Conservation (phyloP, 192 early-diverging fungal species). For the Borealophlyctis nickersoniae region DNA sequence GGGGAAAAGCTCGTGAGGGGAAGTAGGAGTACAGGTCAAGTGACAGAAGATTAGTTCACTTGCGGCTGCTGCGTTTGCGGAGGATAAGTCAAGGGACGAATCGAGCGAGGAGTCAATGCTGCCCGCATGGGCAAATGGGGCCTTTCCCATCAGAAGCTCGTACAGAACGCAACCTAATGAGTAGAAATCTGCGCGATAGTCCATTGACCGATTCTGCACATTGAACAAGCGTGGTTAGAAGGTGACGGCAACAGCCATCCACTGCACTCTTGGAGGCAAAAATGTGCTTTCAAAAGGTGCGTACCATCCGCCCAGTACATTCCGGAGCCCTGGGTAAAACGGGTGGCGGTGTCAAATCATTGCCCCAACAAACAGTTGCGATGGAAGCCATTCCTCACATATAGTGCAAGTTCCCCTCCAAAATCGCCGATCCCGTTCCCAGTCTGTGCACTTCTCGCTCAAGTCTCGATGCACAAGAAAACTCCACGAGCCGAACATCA, state of each 20-base stretch:
- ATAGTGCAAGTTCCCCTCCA: conserved; percentile 18
- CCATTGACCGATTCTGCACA: conserved; percentile 25
- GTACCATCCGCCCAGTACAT: conserved; percentile 11
- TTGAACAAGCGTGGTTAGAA: neutral
- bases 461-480: conserved; percentile 8
- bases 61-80: too few relatives aligned
- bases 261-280: neutral
- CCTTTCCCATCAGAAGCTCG: conserved; percentile 23
- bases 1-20: neutral
- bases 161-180: conserved; percentile 31
- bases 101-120: conserved; percentile 12
- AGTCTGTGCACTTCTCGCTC: conserved; percentile 13
- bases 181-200: conserved; percentile 38
- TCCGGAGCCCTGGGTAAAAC: conserved; percentile 4
- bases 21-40: conserved; percentile 5
- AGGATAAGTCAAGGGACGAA: too few relatives aligned
- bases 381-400: neutral
- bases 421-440: neutral
- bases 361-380: neutral
- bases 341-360: neutral
- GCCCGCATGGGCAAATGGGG: conserved; percentile 23
- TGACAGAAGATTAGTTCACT: conserved; percentile 34
- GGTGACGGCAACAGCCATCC: neutral
- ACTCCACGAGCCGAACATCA: conserved; percentile 10
- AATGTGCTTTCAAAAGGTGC: neutral